Base-by-base conservation (phyloP, 139 green algal species). In the Chlorella sp. region DNA sequence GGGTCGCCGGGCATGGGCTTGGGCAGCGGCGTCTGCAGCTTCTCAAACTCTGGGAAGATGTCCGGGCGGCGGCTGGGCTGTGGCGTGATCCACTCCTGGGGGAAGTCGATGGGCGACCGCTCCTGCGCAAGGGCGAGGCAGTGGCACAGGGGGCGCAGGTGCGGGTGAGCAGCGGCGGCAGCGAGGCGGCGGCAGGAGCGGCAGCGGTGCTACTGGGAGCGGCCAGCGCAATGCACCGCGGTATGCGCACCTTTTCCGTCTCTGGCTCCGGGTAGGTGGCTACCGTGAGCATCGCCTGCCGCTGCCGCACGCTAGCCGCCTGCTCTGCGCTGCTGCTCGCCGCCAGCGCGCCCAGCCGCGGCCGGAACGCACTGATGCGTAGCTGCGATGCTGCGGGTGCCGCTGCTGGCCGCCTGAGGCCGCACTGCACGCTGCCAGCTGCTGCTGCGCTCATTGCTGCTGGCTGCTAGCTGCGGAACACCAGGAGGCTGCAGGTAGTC, bases 1-100 rank as follows among this genome's bases (percentile, higher is more conserved):
- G 96, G 96, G 84, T 98, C 96, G 22, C 95, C 94, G 30, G 93
- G 92, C 84, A 93, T 77, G n/a, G 90, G 90, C 58, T 91, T 91
- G n/a, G 89, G 90, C 60, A 90, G 60, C 9, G 92, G 88, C 34
- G 91, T 98, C 75, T 98, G 92, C 74, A 96, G 88, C 90, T 96
- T 98, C 74, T 98, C 96, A 93, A 98, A 98, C 82, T 98, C 96
- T 19, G 96, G 96, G 69, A 97, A 96, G 72, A 97, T 96, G 88
- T 98, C 96, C 56, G 96, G 96, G 3, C 96, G 87, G 28, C 91
- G 89, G 87, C 92, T 96, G 34, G 96, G 96, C 90, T 96, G 90
- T 0, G 96, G 95, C 4, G 94, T 96, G 43, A 97, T 93, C 96
- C 96, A 98, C 82, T 98, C 96, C 95, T 98, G 91, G 28, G 95